A percentile compares a stretch with the other conserved stretches of the same genome.
These are phyloP conservation scores for Calvatia gigantea DNA, from an alignment of 768 basidiomycete species.

Conservation along the genomic window DNA sequence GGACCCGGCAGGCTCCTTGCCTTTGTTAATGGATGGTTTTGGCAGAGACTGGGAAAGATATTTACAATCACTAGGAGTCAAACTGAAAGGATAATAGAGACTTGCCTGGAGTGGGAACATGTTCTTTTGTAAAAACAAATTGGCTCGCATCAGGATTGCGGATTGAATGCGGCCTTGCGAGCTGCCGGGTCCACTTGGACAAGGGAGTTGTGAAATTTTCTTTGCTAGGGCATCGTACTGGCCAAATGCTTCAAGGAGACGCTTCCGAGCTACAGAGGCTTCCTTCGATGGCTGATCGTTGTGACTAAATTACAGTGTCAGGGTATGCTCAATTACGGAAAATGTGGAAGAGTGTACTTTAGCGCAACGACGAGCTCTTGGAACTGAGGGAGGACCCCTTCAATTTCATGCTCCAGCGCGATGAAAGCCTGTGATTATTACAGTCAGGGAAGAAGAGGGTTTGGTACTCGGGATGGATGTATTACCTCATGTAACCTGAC, in stretches of 20 bases:
- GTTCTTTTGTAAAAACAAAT: constrained; percentile 80
- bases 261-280: constrained; percentile 70
- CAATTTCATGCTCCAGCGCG: constrained; percentile 83
- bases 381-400: constrained; percentile 80
- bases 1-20: constrained; percentile 11
- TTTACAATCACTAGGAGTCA: neutral
- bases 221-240: constrained; percentile 90
- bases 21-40: constrained; percentile 36
- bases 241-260: constrained; percentile 78
- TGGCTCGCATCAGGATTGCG: constrained; percentile 75
- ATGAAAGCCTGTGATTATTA: constrained; percentile 53
- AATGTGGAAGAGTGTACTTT: constrained; percentile 38
- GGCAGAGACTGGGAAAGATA: constrained; percentile 39
- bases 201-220: constrained; percentile 73
- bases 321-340: too few species aligned
- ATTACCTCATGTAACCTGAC: constrained; percentile 68
- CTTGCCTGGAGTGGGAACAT: constrained; percentile 83
- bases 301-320: constrained; percentile 23
- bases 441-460: neutral
- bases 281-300: constrained; percentile 59
- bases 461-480: neutral
- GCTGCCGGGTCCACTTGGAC: constrained; percentile 53
- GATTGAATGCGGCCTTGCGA: constrained; percentile 84
- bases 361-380: constrained; percentile 79
- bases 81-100: neutral